Conservation (phyloP, 2,329 filamentous ascomycete species). For the Aureobasidium sp. region DNA sequence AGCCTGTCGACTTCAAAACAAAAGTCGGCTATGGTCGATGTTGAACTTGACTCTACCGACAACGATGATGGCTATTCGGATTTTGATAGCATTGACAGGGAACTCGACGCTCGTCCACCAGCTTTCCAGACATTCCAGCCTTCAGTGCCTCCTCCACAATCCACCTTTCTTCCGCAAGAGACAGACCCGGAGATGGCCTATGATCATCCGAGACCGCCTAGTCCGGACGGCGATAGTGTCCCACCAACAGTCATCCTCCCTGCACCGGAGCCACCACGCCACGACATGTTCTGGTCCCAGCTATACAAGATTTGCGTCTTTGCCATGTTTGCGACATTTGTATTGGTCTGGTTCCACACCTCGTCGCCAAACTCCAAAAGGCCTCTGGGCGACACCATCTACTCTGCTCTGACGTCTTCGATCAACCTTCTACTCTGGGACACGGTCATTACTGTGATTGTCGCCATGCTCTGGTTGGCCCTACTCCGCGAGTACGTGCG, state of each 20-base stretch:
- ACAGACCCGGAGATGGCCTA: conserved; percentile 42
- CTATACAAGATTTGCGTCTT: conserved; percentile 79
- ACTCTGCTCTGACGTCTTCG: conserved; percentile 76
- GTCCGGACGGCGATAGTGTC: conserved; percentile 44
- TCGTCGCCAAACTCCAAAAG: conserved; percentile 57
- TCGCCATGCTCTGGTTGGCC: conserved; percentile 85
- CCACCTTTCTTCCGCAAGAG: conserved; percentile 40
- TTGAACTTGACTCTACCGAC: conserved; percentile 65
- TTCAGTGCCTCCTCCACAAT: conserved; percentile 26
- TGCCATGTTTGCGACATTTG: conserved; percentile 76
- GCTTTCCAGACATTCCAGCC: conserved; percentile 38
- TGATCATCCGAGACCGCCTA: conserved; percentile 37
- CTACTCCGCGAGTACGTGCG: conserved; percentile 80
- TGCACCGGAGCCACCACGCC: conserved; percentile 61
- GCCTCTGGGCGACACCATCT: conserved; percentile 85
- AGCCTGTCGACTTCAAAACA: conserved; percentile 37
- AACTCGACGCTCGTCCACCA: conserved; percentile 41
- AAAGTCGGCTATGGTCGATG: conserved; percentile 67
- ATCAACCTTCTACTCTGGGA: conserved; percentile 86
- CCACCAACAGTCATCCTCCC: conserved; percentile 49
- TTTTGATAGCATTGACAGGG: conserved; percentile 25
- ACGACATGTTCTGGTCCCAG: conserved; percentile 88
- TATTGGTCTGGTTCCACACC: conserved; percentile 85
- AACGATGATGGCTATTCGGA: conserved; percentile 36
- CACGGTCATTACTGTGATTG: conserved; percentile 78